phyloP scores from a whole-genome alignment of 1,284 basidiomycete species.

The Moesziomyces aphidis region DNA sequence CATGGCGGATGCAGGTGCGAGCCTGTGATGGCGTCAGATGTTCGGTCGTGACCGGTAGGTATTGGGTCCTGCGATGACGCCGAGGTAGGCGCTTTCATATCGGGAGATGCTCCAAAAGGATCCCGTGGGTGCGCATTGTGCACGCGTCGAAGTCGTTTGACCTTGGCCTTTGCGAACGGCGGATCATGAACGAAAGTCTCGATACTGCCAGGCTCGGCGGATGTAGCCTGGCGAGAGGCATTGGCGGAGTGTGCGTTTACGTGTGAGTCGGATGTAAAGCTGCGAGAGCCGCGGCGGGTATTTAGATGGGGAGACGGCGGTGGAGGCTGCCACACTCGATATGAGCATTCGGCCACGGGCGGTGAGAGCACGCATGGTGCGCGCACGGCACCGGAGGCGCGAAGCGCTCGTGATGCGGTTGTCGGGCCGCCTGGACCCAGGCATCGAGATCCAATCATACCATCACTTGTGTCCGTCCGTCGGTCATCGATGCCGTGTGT shows the following conservation, averaged over 20 bases:
- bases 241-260: background rate
- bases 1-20: conserved; percentile 6
- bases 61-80: background rate
- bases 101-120: background rate
- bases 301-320: background rate
- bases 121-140: background rate
- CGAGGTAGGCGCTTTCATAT: background rate
- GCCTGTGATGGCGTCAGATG: background rate
- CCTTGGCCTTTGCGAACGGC: conserved; percentile 16
- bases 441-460: conserved; percentile 44
- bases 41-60: too few relatives aligned
- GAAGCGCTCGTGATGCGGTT: conserved; percentile 18
- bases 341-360: conserved; percentile 34
- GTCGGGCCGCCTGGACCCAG: conserved; percentile 30
- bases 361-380: conserved; percentile 1
- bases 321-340: conserved; percentile 23
- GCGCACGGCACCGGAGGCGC: conserved; percentile 1
- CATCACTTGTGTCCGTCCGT: conserved; percentile 20
- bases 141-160: conserved; percentile 22
- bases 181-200: conserved; percentile 20
- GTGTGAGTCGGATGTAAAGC: conserved; percentile 8
- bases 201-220: conserved; percentile 20
- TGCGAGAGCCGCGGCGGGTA: background rate
- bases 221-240: conserved; percentile 4
- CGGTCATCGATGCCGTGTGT: conserved; percentile 17